Conservation (phyloP, 805 yeast species). For the Candida palmyrensis region DNA sequence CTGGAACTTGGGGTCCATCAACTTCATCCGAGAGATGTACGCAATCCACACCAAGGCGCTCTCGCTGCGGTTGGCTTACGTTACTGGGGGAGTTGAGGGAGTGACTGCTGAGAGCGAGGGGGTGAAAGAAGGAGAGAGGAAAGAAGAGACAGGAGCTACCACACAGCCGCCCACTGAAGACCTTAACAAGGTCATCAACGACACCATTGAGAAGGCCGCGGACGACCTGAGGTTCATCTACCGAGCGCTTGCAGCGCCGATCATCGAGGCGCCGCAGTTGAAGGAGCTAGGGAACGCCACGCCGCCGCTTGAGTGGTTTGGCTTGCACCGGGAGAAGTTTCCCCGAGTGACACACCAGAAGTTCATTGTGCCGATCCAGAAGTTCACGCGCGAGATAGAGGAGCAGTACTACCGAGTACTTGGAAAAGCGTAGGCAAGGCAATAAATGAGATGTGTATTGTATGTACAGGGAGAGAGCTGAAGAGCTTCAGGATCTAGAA, state of each 20-base stretch:
- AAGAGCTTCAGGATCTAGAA: too few species aligned
- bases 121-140: conserved; percentile 12
- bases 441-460: background rate
- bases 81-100: conserved; percentile 21
- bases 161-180: too few species aligned
- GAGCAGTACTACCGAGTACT: conserved; percentile 44
- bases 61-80: conserved; percentile 47
- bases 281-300: conserved; percentile 94
- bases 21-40: conserved; percentile 90
- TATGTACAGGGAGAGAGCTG: too few species aligned
- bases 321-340: conserved; percentile 78
- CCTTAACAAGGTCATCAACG: too few species aligned
- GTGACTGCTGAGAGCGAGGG: conserved; percentile 15
- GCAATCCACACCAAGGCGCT: conserved; percentile 75
- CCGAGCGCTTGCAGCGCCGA: conserved; percentile 65
- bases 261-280: conserved; percentile 83
- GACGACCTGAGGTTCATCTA: conserved; percentile 45
- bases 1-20: conserved; percentile 92
- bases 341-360: conserved; percentile 85
- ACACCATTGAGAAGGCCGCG: conserved; percentile 33
- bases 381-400: conserved; percentile 66
- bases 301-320: conserved; percentile 98
- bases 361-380: conserved; percentile 68
- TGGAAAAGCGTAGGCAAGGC: conserved; percentile 36
- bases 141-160: conserved; percentile 36